phyloP scores from a whole-genome alignment of 2,329 filamentous ascomycete species.

The Emergomyces pasteurianus region DNA sequence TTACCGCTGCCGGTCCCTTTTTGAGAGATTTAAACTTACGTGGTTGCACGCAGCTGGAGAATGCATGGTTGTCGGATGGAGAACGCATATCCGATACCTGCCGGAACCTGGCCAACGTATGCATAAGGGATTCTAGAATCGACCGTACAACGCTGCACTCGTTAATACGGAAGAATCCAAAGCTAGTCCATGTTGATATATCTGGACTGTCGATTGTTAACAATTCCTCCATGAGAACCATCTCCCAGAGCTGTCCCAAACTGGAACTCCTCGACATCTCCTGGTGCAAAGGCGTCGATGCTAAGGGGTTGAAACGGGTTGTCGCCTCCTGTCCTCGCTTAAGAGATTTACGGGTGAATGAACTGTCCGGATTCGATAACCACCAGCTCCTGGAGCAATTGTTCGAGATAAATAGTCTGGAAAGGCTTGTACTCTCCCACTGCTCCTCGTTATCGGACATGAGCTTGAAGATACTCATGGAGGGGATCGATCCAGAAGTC shows the following conservation, averaged over 20 bases:
- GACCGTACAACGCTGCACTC: slow-evolving; percentile 68
- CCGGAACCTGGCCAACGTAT: slow-evolving; percentile 75
- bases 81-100: slow-evolving; percentile 63
- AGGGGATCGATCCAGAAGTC: slow-evolving; percentile 63
- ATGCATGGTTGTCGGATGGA: slow-evolving; percentile 64
- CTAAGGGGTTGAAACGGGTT: slow-evolving; percentile 60
- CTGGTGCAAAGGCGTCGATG: slow-evolving; percentile 82
- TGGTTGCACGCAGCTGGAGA: slow-evolving; percentile 79
- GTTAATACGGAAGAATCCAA: slow-evolving; percentile 64
- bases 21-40: slow-evolving; percentile 81
- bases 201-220: slow-evolving; percentile 65
- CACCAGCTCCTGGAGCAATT: slow-evolving; percentile 59
- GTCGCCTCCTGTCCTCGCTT: slow-evolving; percentile 61
- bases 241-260: slow-evolving; percentile 66
- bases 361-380: slow-evolving; percentile 69
- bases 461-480: slow-evolving; percentile 59
- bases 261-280: slow-evolving; percentile 82
- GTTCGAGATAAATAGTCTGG: slow-evolving; percentile 68
- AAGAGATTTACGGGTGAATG: slow-evolving; percentile 68
- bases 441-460: slow-evolving; percentile 69
- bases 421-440: slow-evolving; percentile 69
- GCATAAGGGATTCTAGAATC: slow-evolving; percentile 79
- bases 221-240: slow-evolving; percentile 75
- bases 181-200: slow-evolving; percentile 73
- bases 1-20: slow-evolving; percentile 75